phyloP scores from a whole-genome alignment of 306 rosid genomes.

The Lathyrus oleraceus region DNA sequence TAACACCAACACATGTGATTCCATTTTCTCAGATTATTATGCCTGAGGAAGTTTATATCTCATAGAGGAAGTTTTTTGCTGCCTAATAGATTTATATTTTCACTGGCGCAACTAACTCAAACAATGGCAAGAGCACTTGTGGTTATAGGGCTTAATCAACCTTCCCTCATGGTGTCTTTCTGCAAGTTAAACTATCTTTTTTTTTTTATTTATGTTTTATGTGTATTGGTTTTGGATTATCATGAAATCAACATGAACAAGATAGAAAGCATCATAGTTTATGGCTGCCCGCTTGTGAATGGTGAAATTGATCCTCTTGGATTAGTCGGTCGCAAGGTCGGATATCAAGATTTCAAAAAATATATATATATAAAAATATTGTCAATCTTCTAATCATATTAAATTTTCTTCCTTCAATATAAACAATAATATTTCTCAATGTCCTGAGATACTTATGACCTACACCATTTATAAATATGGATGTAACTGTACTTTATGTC shows the following conservation, averaged over 20 bases:
- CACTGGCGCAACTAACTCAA: not conserved
- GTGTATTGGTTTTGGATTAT: too few species aligned
- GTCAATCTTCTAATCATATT: not conserved
- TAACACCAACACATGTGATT: not conserved
- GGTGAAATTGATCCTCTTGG: too few species aligned
- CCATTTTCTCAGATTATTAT: too few species aligned
- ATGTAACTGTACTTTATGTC: slow-evolving; percentile 12
- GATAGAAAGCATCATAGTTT: not conserved
- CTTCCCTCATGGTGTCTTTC: too few species aligned
- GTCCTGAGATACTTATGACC: not conserved
- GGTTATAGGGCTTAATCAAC: too few species aligned
- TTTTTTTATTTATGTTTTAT: too few species aligned
- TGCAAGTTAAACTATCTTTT: too few species aligned
- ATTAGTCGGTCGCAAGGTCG: too few species aligned
- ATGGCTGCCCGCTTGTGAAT: too few species aligned
- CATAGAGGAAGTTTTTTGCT: slow-evolving; percentile 7
- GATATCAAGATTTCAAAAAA: too few species aligned
- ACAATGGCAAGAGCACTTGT: too few species aligned
- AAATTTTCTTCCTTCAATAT: not conserved
- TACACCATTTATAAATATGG: not conserved
- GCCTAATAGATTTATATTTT: slow-evolving; percentile 28
- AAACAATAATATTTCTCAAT: not conserved
- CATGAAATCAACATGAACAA: not conserved
- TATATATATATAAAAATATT: not conserved
- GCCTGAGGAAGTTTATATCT: not conserved